These are phyloP conservation scores for Sequoiadendron giganteum DNA, from an alignment of 75 land plant species.

Conservation along the genomic window DNA sequence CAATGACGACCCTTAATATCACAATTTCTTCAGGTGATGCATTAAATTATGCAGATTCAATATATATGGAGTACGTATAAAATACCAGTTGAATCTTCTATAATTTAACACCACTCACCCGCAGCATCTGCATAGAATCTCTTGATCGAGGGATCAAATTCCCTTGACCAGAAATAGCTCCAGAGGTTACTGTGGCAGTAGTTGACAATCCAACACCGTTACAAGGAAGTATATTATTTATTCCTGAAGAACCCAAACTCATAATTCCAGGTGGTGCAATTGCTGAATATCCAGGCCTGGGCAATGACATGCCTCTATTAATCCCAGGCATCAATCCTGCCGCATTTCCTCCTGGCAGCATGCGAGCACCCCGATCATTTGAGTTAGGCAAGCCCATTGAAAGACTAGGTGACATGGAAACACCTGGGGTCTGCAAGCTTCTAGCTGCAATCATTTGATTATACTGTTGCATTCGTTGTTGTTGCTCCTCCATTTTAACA, in stretches of 20 bases:
- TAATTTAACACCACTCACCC: slow-evolving; percentile 31
- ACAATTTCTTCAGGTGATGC: neutral
- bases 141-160: slow-evolving; percentile 50
- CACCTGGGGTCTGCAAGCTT: slow-evolving; percentile 42
- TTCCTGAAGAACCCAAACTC: slow-evolving; percentile 40
- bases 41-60: neutral
- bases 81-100: neutral
- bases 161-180: slow-evolving; percentile 49
- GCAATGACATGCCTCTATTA: slow-evolving; percentile 60
- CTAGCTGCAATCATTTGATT: slow-evolving; percentile 59
- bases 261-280: slow-evolving; percentile 51
- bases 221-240: slow-evolving; percentile 43
- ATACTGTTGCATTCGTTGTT: slow-evolving; percentile 58
- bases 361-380: slow-evolving; percentile 48
- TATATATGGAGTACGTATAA: neutral
- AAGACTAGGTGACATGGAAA: slow-evolving; percentile 36
- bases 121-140: slow-evolving; percentile 50
- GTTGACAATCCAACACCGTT: slow-evolving; percentile 36
- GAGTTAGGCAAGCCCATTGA: slow-evolving; percentile 36
- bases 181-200: slow-evolving; percentile 33
- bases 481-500: slow-evolving; percentile 52
- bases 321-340: slow-evolving; percentile 59
- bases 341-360: slow-evolving; percentile 62
- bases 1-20: neutral
- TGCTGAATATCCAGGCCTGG: slow-evolving; percentile 70